Conservation (phyloP, 306 rosid genomes). For the Cucurbita pepo region DNA sequence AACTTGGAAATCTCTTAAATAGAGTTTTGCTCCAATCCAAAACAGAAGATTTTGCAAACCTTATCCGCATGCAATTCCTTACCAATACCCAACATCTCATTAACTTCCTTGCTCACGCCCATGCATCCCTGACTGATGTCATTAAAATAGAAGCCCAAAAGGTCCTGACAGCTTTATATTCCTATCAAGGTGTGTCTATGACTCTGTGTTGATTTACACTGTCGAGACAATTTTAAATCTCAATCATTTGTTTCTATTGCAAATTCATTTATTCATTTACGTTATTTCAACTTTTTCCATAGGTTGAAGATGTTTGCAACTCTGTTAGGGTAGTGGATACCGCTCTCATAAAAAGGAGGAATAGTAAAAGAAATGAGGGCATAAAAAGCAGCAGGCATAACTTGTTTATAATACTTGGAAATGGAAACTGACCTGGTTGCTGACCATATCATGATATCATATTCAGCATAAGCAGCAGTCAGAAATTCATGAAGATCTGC, state of each 20-base stretch:
- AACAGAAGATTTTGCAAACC: background rate
- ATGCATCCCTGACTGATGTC: background rate
- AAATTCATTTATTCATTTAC: background rate
- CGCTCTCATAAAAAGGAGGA: background rate
- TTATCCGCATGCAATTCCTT: background rate
- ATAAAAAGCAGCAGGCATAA: background rate
- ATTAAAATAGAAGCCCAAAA: background rate
- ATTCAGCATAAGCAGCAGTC: constrained; percentile 66
- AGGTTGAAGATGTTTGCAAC: background rate
- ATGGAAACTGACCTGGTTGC: constrained; percentile 62
- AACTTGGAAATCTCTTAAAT: too few relatives aligned
- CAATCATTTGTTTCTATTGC: background rate
- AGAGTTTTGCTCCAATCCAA: too few relatives aligned
- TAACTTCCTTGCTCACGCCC: background rate
- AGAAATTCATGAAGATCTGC: constrained; percentile 94
- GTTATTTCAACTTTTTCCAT: background rate
- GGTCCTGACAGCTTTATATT: background rate
- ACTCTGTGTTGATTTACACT: background rate
- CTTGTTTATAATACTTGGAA: background rate
- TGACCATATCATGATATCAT: constrained; percentile 96
- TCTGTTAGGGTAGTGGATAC: background rate
- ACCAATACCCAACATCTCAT: background rate
- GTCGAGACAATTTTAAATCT: background rate
- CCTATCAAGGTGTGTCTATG: background rate
- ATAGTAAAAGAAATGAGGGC: background rate